Base-by-base conservation (phyloP, 306 rosid species). In the Psophocarpus tetragonolobus region DNA sequence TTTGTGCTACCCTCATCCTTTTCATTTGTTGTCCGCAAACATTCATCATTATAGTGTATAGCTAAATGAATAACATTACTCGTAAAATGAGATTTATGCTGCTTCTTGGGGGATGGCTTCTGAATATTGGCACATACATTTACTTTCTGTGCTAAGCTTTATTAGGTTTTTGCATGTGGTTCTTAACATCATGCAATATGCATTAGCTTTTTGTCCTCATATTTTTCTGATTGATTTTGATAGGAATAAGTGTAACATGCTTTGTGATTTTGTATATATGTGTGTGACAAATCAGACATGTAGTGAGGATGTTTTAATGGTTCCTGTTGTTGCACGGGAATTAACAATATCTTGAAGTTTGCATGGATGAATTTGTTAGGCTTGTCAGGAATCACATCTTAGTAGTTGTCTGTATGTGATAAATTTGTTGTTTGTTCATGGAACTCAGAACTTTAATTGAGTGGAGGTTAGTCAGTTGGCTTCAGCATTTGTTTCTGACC, bases 401-500 rank as follows among this genome's bases (percentile, higher is more conserved):
- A 4, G 56, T 73, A 47, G 20, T 58, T 21, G 24, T 60, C 44
- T 61, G 44, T 61, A 18, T 61, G 14, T 30, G 44, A 32, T 61
- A 30, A 23, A 51, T 45, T 42, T 15, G 61, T 56, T 38, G 50
- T 54, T 42, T 18, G 68, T 66, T 38, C 15, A n/a, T 35, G 10
- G 24, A 21, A 26, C 2, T 58, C 18, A 21, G 32, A 27, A 58
- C 54, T 57, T 54, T 21, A 21, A 20, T 41, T 47, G 69, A 54
- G 73, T 71, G 24, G 18, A 65, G 42, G 67, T 27, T 73, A 54
- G 56, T 76, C 72, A 10, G 77, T 47, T 72, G 81, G 30, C 71
- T 60, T 68, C 54, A 27, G 13, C 48, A 42, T 61, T 65, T 81
- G 39, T 70, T 83, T 58, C 77, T 90, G 67, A 91, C 75, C 72